Evolutionary conservation across 2,329 filamentous ascomycete species (phyloP), one percentile per base, ranked within the genome.

Genomic region (Hortaea werneckii): DNA sequence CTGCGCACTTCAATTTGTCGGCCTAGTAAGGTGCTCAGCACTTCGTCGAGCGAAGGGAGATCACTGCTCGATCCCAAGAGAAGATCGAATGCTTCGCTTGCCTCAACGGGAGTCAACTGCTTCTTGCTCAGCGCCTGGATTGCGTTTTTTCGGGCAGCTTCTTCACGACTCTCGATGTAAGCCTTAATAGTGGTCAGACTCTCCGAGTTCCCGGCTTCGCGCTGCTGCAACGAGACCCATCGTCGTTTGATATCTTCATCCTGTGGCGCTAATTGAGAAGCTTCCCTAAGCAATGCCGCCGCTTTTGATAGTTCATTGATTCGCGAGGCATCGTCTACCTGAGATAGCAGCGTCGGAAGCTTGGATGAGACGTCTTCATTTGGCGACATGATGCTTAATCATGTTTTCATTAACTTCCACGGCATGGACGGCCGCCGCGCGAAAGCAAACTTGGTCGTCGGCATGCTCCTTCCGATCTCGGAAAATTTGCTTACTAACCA

Each of bases 251-350:
- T 61, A 20, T 60, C 54, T 8, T 58, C 54, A 53, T 68, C 66
- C 10, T 67, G 58, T 29, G 68, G 65, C 43, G 67, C 65, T 34
- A 74, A 60, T 38, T 64, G 63, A 26, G 65, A 66, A 30, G 70
- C 70, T 55, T 72, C 66, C 40, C 66, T 63, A 45, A 73, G 55
- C n/a, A 63, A 60, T 40, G 63, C 55, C 27, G 66, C 66, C 20
- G 68, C 70, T 44, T 64, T 59, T 39, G 61, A 57, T 39, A 70
- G 55, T 37, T 68, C 59, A 43, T 53, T 55, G 12, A 40, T 45
- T 9, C 52, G 42, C 28, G 51, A 53, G 37, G 49, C 47, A 20
- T 58, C 51, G 43, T 55, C 52, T 8, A 56, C 58, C 45, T 54
- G 46, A 5, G 44, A 20, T 6, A 62, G 41, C 20, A 63, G 47